phyloP scores from a whole-genome alignment of 2,329 filamentous ascomycete species.

The Fusarium albidum region DNA sequence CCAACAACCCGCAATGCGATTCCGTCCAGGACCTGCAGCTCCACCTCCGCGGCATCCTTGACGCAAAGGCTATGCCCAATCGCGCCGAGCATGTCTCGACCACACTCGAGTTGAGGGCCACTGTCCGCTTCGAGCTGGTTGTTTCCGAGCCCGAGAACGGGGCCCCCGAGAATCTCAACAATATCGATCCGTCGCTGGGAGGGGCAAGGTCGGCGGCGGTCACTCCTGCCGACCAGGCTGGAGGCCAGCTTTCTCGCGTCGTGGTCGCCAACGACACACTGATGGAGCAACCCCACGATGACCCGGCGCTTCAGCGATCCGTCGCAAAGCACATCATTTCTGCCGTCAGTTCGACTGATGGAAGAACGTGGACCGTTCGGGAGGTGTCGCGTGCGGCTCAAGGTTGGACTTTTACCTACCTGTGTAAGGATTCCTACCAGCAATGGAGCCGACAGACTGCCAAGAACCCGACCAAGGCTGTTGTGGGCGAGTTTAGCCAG shows the following conservation, averaged over 20 bases:
- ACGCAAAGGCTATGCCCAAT: slow-evolving; percentile 53
- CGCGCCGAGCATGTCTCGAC: slow-evolving; percentile 59
- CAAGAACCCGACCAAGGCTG: slow-evolving; percentile 49
- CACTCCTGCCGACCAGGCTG: slow-evolving; percentile 10
- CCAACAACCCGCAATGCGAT: slow-evolving; percentile 39
- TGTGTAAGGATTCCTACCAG: slow-evolving; percentile 61
- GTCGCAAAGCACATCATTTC: slow-evolving; percentile 59
- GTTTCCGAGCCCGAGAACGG: slow-evolving; percentile 49
- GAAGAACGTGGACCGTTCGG: slow-evolving; percentile 57
- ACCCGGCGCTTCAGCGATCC: slow-evolving; percentile 57
- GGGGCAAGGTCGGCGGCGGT: slow-evolving; percentile 38
- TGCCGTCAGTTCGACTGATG: slow-evolving; percentile 54
- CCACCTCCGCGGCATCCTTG: slow-evolving; percentile 52
- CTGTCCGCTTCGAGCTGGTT: slow-evolving; percentile 53
- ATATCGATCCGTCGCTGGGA: slow-evolving; percentile 47
- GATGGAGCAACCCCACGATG: slow-evolving; percentile 57
- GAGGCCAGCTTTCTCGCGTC: slow-evolving; percentile 44
- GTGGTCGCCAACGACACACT: slow-evolving; percentile 56
- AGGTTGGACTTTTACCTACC: slow-evolving; percentile 63
- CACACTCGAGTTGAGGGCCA: slow-evolving; percentile 56
- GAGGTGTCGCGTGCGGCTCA: slow-evolving; percentile 54
- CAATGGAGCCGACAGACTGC: slow-evolving; percentile 59
- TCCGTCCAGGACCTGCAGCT: slow-evolving; percentile 56
- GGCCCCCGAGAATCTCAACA: slow-evolving; percentile 42
- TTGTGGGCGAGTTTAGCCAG: slow-evolving; percentile 59